Base-by-base conservation (phyloP, 768 basidiomycete genomes). In the Amylocystis lapponica region DNA sequence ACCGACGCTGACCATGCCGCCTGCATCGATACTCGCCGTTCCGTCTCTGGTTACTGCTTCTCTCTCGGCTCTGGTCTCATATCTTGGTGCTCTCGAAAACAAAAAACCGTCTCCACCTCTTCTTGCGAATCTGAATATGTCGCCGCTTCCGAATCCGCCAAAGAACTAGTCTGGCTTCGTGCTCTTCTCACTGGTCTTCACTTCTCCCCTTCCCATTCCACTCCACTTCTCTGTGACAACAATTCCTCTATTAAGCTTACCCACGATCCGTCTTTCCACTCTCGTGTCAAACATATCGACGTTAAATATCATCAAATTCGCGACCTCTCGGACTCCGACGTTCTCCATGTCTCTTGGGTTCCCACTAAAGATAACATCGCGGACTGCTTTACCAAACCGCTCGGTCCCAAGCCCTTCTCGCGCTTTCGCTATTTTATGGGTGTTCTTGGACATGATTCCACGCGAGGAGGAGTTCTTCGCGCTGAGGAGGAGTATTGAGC, bases 251-350 rank as follows among this genome's bases (percentile, higher is more conserved):
- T 67, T 20, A 48, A 40, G 2, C 53, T 72, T 3, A 46, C 65
- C 0, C 46, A 58, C 5, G 66, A 74, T 38, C 57, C 68, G 0
- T 34, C 50, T 1, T 57, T 59, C 42, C 71, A 75, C 42, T 37
- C 53, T 2, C 51, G 64, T 14, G 58, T 62, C 8, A 74, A 71
- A 49, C 74, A 74, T 53, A 67, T 75, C 43, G 65, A 71, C 21
- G 60, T 71, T 11, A 45, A 57, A 4, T 61, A 66, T 44, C 68
- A 74, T 46, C 68, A 59, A 41, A 44, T 71, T n/a, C 58, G 64
- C 1, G 60, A 74, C 44, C 46, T 45, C 1, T 52, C 72, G 4
- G 51, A 59, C 4, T 36, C 49, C 7, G 41, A 53, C 1, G 46
- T 58, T 0, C 27, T 74, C 19, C 16, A 11, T 0, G 21, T 71